Base-by-base conservation (phyloP, 805 yeast species). In the Ogataea thermomethanolica region DNA sequence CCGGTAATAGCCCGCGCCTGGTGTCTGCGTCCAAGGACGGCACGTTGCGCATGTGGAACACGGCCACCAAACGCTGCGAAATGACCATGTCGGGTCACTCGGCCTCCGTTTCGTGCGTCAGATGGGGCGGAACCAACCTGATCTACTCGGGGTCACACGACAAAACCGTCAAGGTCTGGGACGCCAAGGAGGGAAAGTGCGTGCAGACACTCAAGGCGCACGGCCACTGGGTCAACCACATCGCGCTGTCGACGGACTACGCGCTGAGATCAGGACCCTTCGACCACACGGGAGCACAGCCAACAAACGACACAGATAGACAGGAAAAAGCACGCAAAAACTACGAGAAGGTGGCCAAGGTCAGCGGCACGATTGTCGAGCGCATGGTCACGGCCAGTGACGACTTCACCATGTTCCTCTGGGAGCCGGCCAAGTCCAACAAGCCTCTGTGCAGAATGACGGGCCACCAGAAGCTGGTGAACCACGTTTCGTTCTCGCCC, bases 171-270 rank as follows among this genome's bases (percentile, higher is more conserved):
- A 84, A 81, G 61, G 86, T 85, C 1, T 93, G 99, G 99, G 91
- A 86, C 55, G 78, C 86, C 5, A 67, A 72, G 29, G 76, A 75
- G 34, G 98, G 97, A 23, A 77, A 76, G 50, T 78, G 95, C 50
- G 70, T 84, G 25, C 87, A 85, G 58, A 80, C 88, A 3, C 67
- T 93, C 49, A 81, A 81, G 59, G 76, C 93, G 31, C 99, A 93
- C 61, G 97, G 95, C 1, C 99, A 93, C 65, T 93, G 99, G 99
- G 93, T 93, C 35, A 93, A 93, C 61, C 98, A 91, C 64, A 69
- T 93, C 44, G 84, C 96, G 0, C 67, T 93, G 30, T 85, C 95
- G 1, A 91, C 98, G 0, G 99, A 93, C 55, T 83, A 81, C 58
- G 95, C 81, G 0, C 66, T 93, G 39, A 70, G 97, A 52, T 75